Conservation (phyloP, 495 filamentous ascomycete species). For the Thozetella sp. region DNA sequence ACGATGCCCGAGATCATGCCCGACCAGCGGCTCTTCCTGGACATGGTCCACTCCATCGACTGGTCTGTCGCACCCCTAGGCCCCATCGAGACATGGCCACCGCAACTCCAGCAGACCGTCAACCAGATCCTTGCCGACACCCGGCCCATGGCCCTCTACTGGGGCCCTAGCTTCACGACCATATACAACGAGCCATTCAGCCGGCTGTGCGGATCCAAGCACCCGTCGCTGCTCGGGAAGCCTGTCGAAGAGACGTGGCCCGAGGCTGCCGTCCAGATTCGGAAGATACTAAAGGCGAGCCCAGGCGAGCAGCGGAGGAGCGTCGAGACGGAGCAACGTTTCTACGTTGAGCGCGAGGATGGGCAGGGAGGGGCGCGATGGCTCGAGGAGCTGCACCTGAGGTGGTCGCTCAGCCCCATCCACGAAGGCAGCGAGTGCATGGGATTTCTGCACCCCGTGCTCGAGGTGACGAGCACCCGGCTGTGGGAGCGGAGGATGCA, state of each 20-base stretch:
- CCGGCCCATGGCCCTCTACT: conserved; percentile 59
- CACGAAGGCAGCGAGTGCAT: conserved; percentile 52
- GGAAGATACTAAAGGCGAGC: conserved; percentile 24
- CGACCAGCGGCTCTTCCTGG: conserved; percentile 30
- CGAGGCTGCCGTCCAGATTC: conserved; percentile 31
- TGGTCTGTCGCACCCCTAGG: conserved; percentile 63
- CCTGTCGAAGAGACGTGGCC: conserved; percentile 34
- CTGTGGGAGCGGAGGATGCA: conserved; percentile 40
- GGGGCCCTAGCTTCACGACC: conserved; percentile 42
- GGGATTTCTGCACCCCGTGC: conserved; percentile 32
- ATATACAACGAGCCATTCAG: conserved; percentile 48
- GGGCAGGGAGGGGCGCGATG: conserved; percentile 35
- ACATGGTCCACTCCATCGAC: conserved; percentile 38
- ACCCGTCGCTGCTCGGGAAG: conserved; percentile 37
- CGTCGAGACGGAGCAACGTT: conserved; percentile 34
- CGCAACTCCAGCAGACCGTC: conserved; percentile 58
- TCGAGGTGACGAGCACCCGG: conserved; percentile 31
- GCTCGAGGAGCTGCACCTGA: conserved; percentile 65
- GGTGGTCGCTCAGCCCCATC: conserved; percentile 63
- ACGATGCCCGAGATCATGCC: conserved; percentile 29
- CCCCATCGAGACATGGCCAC: conserved; percentile 58
- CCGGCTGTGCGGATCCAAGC: conserved; percentile 33
- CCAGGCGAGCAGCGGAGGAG: conserved; percentile 17
- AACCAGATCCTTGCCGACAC: conserved; percentile 66
- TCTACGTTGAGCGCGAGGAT: conserved; percentile 44